Evolutionary conservation across 495 filamentous ascomycete species (phyloP).

Genomic region (Penicillium samsonianum): DNA sequence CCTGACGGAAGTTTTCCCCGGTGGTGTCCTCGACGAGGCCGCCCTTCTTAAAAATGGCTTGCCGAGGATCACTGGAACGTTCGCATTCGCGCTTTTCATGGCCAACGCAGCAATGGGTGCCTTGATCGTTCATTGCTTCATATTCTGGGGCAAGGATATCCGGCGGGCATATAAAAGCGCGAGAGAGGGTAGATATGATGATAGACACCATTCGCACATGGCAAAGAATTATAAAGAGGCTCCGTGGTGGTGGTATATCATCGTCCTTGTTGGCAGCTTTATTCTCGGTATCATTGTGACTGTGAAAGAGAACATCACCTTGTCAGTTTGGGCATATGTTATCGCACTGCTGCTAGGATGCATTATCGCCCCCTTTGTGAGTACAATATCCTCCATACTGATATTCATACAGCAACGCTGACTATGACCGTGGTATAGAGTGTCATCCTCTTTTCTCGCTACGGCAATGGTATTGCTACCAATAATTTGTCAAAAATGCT

Average conservation of each 20-base stretch:
- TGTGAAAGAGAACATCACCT: slow-evolving; percentile 48
- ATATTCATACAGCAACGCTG: neutral
- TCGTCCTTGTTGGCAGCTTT: slow-evolving; percentile 47
- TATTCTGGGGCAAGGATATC: slow-evolving; percentile 44
- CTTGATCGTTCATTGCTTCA: slow-evolving; percentile 33
- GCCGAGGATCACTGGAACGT: slow-evolving; percentile 47
- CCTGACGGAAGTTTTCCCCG: slow-evolving; percentile 32
- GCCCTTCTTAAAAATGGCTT: slow-evolving; percentile 37
- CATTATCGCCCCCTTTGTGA: slow-evolving; percentile 38
- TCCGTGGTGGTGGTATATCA: slow-evolving; percentile 57
- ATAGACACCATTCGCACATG: slow-evolving; percentile 51
- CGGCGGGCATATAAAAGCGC: slow-evolving; percentile 30
- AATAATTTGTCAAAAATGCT: slow-evolving; percentile 46
- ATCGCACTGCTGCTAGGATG: slow-evolving; percentile 39
- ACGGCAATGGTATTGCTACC: slow-evolving; percentile 40
- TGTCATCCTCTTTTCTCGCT: slow-evolving; percentile 35
- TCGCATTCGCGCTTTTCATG: slow-evolving; percentile 37
- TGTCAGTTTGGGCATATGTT: slow-evolving; percentile 59
- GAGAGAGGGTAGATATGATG: slow-evolving; percentile 30
- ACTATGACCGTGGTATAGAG: slow-evolving; percentile 20
- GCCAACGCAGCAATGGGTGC: slow-evolving; percentile 42
- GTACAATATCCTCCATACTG: neutral
- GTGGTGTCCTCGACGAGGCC: slow-evolving; percentile 37
- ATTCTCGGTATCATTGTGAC: slow-evolving; percentile 50
- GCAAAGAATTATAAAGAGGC: slow-evolving; percentile 50